These are phyloP conservation scores for Rhizophagus clarus DNA, from an alignment of 192 early-diverging fungal species.

Conservation along the genomic window DNA sequence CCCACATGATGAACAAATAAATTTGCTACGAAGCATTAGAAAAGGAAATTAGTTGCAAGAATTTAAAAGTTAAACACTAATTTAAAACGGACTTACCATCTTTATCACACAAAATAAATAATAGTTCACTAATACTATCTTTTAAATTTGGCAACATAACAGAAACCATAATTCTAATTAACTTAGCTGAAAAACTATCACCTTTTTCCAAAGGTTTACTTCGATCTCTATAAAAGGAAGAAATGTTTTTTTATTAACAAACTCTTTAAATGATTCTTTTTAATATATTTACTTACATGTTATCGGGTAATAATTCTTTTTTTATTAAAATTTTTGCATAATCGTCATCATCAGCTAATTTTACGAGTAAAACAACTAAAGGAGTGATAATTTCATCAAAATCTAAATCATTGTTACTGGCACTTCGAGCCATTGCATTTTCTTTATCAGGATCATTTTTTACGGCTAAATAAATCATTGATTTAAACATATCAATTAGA, in stretches of 20 bases:
- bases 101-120: conserved; percentile 72
- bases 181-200: conserved; percentile 53
- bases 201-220: conserved; percentile 69
- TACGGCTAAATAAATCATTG: conserved; percentile 30
- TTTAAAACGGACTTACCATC: conserved; percentile 52
- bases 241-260: neutral
- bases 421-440: conserved; percentile 29
- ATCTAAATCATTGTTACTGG: conserved; percentile 37
- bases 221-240: conserved; percentile 61
- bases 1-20: conserved; percentile 74
- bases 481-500: conserved; percentile 42
- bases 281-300: conserved; percentile 55
- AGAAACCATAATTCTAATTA: conserved; percentile 74
- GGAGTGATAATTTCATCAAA: conserved; percentile 72
- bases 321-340: conserved; percentile 45
- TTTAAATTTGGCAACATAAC: conserved; percentile 58
- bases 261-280: neutral
- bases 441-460: conserved; percentile 48
- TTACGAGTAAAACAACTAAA: conserved; percentile 63
- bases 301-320: conserved; percentile 59
- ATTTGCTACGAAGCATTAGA: conserved; percentile 42
- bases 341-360: conserved; percentile 55
- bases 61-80: neutral
- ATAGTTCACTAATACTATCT: conserved; percentile 61
- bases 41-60: neutral